Conservation (phyloP, 352 stramenopile species). For the Phytopythium oedochilum region DNA sequence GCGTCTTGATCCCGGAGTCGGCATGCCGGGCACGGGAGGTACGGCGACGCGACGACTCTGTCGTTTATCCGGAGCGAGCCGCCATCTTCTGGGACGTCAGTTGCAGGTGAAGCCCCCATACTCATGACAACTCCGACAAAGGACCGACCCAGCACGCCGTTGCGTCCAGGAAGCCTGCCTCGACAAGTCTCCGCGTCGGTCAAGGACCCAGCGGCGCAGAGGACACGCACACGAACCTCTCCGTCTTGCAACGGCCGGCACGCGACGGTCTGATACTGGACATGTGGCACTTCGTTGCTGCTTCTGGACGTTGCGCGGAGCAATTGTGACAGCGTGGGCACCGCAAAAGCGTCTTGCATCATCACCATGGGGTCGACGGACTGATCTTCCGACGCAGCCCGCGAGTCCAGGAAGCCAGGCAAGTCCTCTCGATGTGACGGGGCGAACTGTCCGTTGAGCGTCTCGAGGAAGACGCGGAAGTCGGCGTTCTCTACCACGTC, state of each 20-base stretch:
- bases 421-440: slow-evolving; percentile 24
- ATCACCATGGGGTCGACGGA: too few relatives aligned
- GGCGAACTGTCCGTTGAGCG: slow-evolving; percentile 30
- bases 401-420: not conserved
- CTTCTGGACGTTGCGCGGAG: slow-evolving; percentile 30
- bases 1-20: slow-evolving; percentile 1
- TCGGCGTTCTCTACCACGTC: slow-evolving; percentile 28
- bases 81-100: not conserved
- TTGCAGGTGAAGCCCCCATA: slow-evolving; percentile 3
- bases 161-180: slow-evolving; percentile 24
- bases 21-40: slow-evolving; percentile 3
- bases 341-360: not conserved
- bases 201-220: slow-evolving; percentile 25
- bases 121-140: slow-evolving; percentile 35
- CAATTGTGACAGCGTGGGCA: slow-evolving; percentile 10
- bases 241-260: slow-evolving; percentile 17
- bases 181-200: slow-evolving; percentile 28
- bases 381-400: not conserved
- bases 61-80: slow-evolving; percentile 16
- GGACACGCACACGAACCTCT: slow-evolving; percentile 29
- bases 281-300: slow-evolving; percentile 21
- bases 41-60: slow-evolving; percentile 29
- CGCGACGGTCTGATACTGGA: slow-evolving; percentile 20
- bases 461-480: slow-evolving; percentile 31
- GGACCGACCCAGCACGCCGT: slow-evolving; percentile 31